Percentiles rank a stretch among this genome's conserved stretches.
phyloP scores from a whole-genome alignment of 1,284 basidiomycete genomes.

The Phenoliferia sp. region DNA sequence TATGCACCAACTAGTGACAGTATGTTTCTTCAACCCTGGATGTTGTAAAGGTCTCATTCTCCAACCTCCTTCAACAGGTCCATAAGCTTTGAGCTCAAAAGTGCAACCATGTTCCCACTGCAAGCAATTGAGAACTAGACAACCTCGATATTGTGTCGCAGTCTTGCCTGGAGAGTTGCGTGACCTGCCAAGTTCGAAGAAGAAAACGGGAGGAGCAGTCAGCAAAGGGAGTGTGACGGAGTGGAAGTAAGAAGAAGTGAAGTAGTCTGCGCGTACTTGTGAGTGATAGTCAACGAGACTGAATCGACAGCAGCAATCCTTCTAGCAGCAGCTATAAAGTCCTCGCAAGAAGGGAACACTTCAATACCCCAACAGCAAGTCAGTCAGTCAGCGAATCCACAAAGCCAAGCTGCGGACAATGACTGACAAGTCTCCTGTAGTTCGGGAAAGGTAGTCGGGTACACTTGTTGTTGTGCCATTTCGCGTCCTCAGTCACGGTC shows the following conservation, averaged over 20 bases:
- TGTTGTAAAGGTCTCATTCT: neutral
- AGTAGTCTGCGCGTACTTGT: no score
- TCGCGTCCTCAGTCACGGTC: no score
- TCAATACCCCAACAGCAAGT: neutral
- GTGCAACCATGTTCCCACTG: constrained; percentile 1
- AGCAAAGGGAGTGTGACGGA: neutral
- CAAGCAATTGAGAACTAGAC: neutral
- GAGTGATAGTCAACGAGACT: neutral
- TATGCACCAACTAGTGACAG: neutral
- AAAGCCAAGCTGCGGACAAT: neutral
- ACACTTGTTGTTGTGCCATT: neutral
- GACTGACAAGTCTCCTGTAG: neutral
- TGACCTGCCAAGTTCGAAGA: neutral
- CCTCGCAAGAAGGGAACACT: constrained; percentile 1
- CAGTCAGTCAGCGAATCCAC: neutral
- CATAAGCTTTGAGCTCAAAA: constrained; percentile 6
- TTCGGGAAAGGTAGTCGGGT: neutral
- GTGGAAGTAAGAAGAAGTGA: neutral
- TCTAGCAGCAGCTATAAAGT: neutral
- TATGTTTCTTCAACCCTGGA: neutral
- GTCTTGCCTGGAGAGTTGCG: constrained; percentile 2
- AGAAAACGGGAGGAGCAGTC: neutral
- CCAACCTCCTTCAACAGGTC: constrained; percentile 1
- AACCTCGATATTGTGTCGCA: neutral
- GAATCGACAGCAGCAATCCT: neutral